phyloP scores from a whole-genome alignment of 2,329 filamentous ascomycete species.

The Phialophora chinensis region DNA sequence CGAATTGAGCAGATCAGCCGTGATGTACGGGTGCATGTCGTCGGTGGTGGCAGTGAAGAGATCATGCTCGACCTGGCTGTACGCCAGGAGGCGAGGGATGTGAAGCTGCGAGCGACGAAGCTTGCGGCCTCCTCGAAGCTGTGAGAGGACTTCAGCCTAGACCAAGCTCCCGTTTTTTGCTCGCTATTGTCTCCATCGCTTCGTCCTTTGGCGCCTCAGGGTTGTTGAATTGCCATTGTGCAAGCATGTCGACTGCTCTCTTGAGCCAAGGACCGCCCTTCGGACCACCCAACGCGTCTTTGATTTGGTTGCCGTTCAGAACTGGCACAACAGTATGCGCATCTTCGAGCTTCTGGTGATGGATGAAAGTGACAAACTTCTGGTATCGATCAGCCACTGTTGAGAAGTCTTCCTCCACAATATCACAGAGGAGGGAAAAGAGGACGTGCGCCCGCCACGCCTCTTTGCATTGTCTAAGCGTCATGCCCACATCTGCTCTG shows the following conservation, averaged over 20 bases:
- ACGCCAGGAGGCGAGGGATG: slow-evolving; percentile 73
- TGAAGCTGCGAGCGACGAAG: slow-evolving; percentile 42
- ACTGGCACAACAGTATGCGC: slow-evolving; percentile 60
- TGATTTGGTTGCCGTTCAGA: slow-evolving; percentile 77
- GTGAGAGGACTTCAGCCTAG: slow-evolving; percentile 30
- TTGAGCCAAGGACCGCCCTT: slow-evolving; percentile 85
- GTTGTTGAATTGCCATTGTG: slow-evolving; percentile 88
- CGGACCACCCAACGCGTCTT: slow-evolving; percentile 67
- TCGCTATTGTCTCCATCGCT: slow-evolving; percentile 57
- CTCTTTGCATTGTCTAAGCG: slow-evolving; percentile 35
- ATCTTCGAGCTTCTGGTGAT: slow-evolving; percentile 58
- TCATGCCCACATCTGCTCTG: slow-evolving; percentile 39
- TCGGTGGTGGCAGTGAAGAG: slow-evolving; percentile 74
- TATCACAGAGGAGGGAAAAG: slow-evolving; percentile 34
- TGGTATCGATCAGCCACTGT: slow-evolving; percentile 51
- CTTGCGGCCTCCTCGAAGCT: slow-evolving; percentile 33
- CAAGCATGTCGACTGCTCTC: slow-evolving; percentile 75
- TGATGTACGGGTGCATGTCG: slow-evolving; percentile 66
- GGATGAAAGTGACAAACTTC: slow-evolving; percentile 59
- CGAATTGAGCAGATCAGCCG: slow-evolving; percentile 69
- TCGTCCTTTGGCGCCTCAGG: slow-evolving; percentile 43
- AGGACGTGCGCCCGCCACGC: slow-evolving; percentile 38
- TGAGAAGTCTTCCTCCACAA: slow-evolving; percentile 28
- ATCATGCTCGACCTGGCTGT: slow-evolving; percentile 74
- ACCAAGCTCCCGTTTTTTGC: slow-evolving; percentile 61